Evolutionary conservation across 1,139 yeast genomes (phyloP).

Genomic region (Geotrichum fermentans): DNA sequence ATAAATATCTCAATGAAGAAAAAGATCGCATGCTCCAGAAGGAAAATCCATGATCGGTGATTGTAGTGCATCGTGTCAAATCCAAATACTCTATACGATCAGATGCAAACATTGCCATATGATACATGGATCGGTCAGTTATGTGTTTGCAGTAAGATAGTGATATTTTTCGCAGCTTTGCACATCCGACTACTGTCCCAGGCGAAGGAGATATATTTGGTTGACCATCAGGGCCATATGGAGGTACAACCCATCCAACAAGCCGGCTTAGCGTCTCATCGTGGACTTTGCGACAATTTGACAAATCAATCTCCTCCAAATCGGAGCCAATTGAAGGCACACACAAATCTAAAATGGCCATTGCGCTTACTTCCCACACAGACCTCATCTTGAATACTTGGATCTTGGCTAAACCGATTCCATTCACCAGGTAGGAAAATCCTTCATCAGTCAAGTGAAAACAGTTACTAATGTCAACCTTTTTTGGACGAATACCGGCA

Average conservation of each 20-base stretch:
- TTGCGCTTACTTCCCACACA: constrained; percentile 72
- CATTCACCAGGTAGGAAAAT: constrained; percentile 63
- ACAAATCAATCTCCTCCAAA: constrained; percentile 56
- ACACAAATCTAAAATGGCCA: constrained; percentile 75
- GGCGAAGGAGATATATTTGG: constrained; percentile 24
- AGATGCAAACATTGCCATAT: constrained; percentile 55
- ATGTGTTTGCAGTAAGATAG: constrained; percentile 70
- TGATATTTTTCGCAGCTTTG: constrained; percentile 48
- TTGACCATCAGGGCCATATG: constrained; percentile 7
- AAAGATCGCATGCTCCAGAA: constrained; percentile 58
- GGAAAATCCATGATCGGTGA: constrained; percentile 68
- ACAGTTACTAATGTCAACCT: constrained; percentile 63
- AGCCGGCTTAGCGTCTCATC: constrained; percentile 66
- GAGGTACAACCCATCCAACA: constrained; percentile 48
- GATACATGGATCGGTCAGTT: constrained; percentile 62
- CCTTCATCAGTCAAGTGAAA: constrained; percentile 75
- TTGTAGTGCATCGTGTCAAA: constrained; percentile 69
- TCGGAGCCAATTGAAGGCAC: constrained; percentile 59
- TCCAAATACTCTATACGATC: constrained; percentile 54
- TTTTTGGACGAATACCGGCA: constrained; percentile 62
- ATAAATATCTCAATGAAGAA: constrained; percentile 48
- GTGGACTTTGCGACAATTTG: constrained; percentile 68
- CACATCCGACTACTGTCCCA: constrained; percentile 49
- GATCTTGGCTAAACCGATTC: constrained; percentile 61
- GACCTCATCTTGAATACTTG: constrained; percentile 56